Evolutionary conservation across 1,139 yeast genomes (phyloP).

Genomic region (Taphrina deformans): DNA sequence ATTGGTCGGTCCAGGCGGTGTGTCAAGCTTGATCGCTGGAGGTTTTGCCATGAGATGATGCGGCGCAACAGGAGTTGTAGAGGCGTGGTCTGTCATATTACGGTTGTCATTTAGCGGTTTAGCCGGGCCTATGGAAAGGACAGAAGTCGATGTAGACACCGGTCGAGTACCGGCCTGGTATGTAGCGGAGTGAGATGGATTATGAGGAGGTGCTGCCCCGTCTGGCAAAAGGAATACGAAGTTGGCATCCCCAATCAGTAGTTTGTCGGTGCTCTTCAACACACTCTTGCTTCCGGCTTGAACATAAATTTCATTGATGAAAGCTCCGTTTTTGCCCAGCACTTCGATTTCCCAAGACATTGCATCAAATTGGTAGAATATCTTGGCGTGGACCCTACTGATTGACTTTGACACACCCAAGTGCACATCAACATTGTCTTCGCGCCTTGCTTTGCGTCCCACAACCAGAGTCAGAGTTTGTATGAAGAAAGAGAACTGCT

Average conservation of each 20-base stretch:
- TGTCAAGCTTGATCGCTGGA: not conserved
- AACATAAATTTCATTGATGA: slow-evolving; percentile 83
- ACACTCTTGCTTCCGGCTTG: slow-evolving; percentile 91
- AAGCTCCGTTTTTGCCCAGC: slow-evolving; percentile 92
- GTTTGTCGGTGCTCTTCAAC: slow-evolving; percentile 68
- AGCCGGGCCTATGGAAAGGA: not conserved
- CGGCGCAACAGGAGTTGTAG: slow-evolving; percentile 25
- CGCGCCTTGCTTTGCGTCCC: slow-evolving; percentile 80
- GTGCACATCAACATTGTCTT: slow-evolving; percentile 67
- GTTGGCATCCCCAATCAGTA: slow-evolving; percentile 90
- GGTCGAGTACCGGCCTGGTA: not conserved
- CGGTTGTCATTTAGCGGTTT: not conserved
- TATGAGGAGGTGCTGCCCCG: slow-evolving; percentile 12
- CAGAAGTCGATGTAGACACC: not conserved
- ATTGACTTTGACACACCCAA: slow-evolving; percentile 87
- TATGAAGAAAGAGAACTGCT: slow-evolving; percentile 86
- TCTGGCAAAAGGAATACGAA: slow-evolving; percentile 73
- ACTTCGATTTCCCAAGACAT: slow-evolving; percentile 88
- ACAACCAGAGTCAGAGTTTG: slow-evolving; percentile 91
- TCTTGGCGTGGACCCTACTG: slow-evolving; percentile 88
- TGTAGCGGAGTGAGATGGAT: not conserved
- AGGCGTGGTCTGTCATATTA: not conserved
- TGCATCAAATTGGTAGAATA: slow-evolving; percentile 91
- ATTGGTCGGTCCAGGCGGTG: not conserved
- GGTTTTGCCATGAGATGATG: slow-evolving; percentile 25